Evolutionary conservation across 1,284 basidiomycete genomes (phyloP), one percentile per base, ranked within the genome.

Genomic region (Pyrrhoderma noxium): DNA sequence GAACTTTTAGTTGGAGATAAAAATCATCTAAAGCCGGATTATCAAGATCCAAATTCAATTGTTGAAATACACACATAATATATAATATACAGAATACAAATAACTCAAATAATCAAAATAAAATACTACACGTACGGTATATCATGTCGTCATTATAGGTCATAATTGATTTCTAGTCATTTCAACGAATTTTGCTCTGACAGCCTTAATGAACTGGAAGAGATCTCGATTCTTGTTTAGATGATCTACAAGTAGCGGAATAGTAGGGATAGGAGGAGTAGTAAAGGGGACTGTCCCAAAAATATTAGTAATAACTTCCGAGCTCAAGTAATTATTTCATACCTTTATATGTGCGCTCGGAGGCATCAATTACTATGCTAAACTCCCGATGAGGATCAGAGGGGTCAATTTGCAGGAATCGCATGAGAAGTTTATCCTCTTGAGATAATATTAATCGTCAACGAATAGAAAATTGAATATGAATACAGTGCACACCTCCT

Each of bases 301-400:
- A 37, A 7, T 22, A 41, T 19, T 4, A 18, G 21, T 46, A 35
- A 49, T n/a, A 45, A 49, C 45, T 49, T 13, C 23, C 48, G 14
- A 8, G 23, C 2, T 21, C 3, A 3, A 21, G 46, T 11, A 22
- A 39, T 45, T 40, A 21, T 40, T 1, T 4, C 72, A 47, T 49
- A 89, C 90, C 85, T 71, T 77, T 77, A 60, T 89, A 92, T 1
- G 69, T 64, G 9, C 68, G 65, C 8, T 67, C 65, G 0, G 82
- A 79, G 14, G 90, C 71, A 60, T 94, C 89, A 22, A 93, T 64
- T 0, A 92, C 81, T 52, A 93, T 72, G 49, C 75, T 83, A 57
- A 82, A 89, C 59, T 91, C 87, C 27, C 77, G 72, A 13, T 75
- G 69, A 2, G 71, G 70, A 51, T 84, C 75, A 0, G 67, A 59